Percentiles rank a stretch among this genome's conserved stretches.
These are phyloP conservation scores for Yarrowia yakushimensis DNA, from an alignment of 805 yeast species.

Conservation along the genomic window DNA sequence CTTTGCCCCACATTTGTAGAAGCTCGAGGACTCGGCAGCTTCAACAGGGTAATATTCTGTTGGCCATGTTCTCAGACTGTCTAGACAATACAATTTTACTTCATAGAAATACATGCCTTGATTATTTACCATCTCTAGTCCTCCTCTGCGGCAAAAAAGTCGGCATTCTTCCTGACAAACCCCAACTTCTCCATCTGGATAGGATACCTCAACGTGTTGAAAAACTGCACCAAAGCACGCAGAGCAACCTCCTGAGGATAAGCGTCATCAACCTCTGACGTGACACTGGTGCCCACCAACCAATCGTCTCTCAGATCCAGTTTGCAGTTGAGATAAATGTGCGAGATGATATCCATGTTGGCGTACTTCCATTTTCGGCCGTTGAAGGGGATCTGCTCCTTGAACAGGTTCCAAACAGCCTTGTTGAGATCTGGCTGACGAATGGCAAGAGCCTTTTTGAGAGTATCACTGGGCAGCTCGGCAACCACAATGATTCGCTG, in stretches of 20 bases:
- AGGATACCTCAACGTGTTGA: conserved; percentile 57
- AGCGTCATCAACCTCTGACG: conserved; percentile 69
- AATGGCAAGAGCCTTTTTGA: conserved; percentile 56
- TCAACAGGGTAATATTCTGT: neutral
- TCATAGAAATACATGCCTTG: too few relatives aligned
- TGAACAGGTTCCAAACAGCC: conserved; percentile 70
- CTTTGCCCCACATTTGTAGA: neutral
- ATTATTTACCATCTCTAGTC: too few relatives aligned
- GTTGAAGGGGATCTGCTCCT: conserved; percentile 80
- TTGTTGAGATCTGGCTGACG: conserved; percentile 60
- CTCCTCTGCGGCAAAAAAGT: conserved; percentile 39
- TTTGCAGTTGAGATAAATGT: conserved; percentile 73
- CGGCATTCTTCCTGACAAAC: conserved; percentile 44
- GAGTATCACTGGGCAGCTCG: conserved; percentile 57
- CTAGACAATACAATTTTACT: too few relatives aligned
- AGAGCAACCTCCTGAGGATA: conserved; percentile 83
- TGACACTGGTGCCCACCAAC: conserved; percentile 78
- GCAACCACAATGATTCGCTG: conserved; percentile 65
- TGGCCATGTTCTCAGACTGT: too few relatives aligned
- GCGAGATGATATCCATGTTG: conserved; percentile 90
- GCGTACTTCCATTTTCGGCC: conserved; percentile 92
- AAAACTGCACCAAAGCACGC: conserved; percentile 72
- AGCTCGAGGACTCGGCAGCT: neutral
- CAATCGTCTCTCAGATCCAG: conserved; percentile 77
- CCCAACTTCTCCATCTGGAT: conserved; percentile 52